Conservation (phyloP, 2,329 filamentous ascomycete genomes). For the Colletotrichum lupini region DNA sequence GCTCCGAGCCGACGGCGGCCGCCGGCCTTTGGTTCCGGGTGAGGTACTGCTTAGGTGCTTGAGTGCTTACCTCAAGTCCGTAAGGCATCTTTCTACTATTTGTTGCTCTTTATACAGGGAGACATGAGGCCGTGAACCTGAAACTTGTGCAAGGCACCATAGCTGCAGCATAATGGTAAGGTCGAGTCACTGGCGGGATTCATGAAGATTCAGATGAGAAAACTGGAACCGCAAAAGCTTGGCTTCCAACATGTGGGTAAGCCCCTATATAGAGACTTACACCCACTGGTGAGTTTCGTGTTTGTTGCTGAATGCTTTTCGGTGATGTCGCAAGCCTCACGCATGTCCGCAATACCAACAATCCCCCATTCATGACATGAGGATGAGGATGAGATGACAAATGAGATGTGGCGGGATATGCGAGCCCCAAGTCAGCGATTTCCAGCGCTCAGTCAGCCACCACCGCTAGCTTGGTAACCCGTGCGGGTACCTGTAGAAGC, state of each 20-base stretch:
- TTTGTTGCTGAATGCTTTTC: too few relatives aligned
- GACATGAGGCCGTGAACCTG: too few relatives aligned
- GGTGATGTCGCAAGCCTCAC: too few relatives aligned
- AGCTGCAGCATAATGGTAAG: background rate
- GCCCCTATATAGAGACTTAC: too few relatives aligned
- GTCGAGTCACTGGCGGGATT: background rate
- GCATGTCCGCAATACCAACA: background rate
- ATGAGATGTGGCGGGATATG: background rate
- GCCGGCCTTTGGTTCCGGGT: slow-evolving; percentile 7
- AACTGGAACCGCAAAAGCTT: background rate
- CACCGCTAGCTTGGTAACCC: background rate
- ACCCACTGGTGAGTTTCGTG: too few relatives aligned
- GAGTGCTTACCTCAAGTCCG: too few relatives aligned
- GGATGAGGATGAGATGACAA: background rate
- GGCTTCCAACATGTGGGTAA: background rate
- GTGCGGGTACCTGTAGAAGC: background rate
- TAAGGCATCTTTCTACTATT: too few relatives aligned
- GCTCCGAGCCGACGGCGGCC: slow-evolving; percentile 32
- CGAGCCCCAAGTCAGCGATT: background rate
- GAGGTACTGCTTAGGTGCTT: background rate
- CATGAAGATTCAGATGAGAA: background rate
- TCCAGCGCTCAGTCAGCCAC: slow-evolving; percentile 22
- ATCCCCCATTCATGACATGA: background rate
- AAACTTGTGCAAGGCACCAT: too few relatives aligned
- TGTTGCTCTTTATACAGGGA: too few relatives aligned